Evolutionary conservation across 2,329 filamentous ascomycete species (phyloP).

Genomic region (Plectosphaerella cucumerina): DNA sequence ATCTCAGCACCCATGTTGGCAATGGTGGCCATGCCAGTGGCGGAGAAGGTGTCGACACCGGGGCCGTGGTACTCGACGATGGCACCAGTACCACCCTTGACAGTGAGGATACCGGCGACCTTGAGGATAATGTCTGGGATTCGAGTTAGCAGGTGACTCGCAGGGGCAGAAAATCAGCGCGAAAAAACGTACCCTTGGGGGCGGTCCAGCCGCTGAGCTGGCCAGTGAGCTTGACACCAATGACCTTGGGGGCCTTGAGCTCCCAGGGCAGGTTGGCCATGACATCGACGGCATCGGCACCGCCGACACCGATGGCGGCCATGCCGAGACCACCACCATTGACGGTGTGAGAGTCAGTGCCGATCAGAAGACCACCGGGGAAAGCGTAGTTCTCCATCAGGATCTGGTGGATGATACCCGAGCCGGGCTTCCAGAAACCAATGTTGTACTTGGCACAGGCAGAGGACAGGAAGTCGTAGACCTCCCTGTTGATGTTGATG

Average conservation of each 20-base stretch:
- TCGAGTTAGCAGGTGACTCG: background rate
- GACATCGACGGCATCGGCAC: slow-evolving; percentile 97
- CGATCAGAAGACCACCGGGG: slow-evolving; percentile 95
- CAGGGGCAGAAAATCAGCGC: background rate
- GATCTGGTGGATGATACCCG: slow-evolving; percentile 99
- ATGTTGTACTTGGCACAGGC: slow-evolving; percentile 99
- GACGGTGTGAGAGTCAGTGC: slow-evolving; percentile 96
- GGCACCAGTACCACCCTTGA: slow-evolving; percentile 94
- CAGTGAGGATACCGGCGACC: slow-evolving; percentile 92
- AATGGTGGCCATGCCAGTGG: slow-evolving; percentile 86
- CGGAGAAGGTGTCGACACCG: slow-evolving; percentile 69
- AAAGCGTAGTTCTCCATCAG: slow-evolving; percentile 98
- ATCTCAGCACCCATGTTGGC: slow-evolving; percentile 71
- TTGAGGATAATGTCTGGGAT: slow-evolving; percentile 85
- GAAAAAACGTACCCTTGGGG: slow-evolving; percentile 68
- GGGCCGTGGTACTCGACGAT: slow-evolving; percentile 76
- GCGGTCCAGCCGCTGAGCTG: slow-evolving; percentile 85
- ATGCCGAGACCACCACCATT: slow-evolving; percentile 96
- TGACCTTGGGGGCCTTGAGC: slow-evolving; percentile 94
- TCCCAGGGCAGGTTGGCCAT: slow-evolving; percentile 98
- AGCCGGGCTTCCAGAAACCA: slow-evolving; percentile 98
- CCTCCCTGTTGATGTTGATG: slow-evolving; percentile 94
- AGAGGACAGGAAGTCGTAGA: slow-evolving; percentile 93
- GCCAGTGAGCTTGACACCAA: slow-evolving; percentile 93
- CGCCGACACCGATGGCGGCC: slow-evolving; percentile 91